These are phyloP conservation scores for Exserohilum rostratum DNA, from an alignment of 2,329 filamentous ascomycete genomes.

Conservation along the genomic window DNA sequence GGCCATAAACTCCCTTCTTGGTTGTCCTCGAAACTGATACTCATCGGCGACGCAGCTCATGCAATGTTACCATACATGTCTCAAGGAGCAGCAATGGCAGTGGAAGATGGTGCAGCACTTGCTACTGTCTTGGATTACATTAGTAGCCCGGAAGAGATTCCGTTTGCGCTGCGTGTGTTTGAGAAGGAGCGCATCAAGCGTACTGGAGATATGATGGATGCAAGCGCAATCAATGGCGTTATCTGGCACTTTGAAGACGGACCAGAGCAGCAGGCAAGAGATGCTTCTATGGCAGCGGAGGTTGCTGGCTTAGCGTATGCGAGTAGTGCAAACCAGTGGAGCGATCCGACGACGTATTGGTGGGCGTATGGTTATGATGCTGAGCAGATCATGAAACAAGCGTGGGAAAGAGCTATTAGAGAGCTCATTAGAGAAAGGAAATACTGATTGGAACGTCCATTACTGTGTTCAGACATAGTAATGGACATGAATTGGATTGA, in stretches of 20 bases:
- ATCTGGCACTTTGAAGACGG: constrained; percentile 52
- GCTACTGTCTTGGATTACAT: constrained; percentile 52
- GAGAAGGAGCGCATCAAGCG: constrained; percentile 55
- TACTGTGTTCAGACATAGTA: not conserved
- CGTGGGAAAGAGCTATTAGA: not conserved
- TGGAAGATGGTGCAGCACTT: constrained; percentile 71
- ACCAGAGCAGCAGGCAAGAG: constrained; percentile 26
- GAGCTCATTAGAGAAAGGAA: not conserved
- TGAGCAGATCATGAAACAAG: constrained; percentile 40
- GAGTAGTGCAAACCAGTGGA: constrained; percentile 21
- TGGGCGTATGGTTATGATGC: constrained; percentile 59
- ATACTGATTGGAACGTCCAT: not conserved
- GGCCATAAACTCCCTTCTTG: constrained; percentile 12
- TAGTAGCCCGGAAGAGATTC: constrained; percentile 30
- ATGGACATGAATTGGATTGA: not conserved
- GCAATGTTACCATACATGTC: constrained; percentile 36
- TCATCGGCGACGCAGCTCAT: constrained; percentile 34
- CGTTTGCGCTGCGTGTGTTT: constrained; percentile 48
- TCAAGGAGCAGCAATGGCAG: constrained; percentile 64
- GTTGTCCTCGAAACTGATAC: constrained; percentile 19
- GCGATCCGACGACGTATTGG: too few species aligned
- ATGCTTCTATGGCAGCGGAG: constrained; percentile 39
- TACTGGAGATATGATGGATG: constrained; percentile 55
- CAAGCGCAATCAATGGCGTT: constrained; percentile 54
- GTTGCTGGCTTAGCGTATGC: constrained; percentile 41